Percentiles rank a stretch among this genome's conserved stretches.
Evolutionary conservation across 257 asterid genomes (phyloP).

Genomic region (Salvia hispanica): DNA sequence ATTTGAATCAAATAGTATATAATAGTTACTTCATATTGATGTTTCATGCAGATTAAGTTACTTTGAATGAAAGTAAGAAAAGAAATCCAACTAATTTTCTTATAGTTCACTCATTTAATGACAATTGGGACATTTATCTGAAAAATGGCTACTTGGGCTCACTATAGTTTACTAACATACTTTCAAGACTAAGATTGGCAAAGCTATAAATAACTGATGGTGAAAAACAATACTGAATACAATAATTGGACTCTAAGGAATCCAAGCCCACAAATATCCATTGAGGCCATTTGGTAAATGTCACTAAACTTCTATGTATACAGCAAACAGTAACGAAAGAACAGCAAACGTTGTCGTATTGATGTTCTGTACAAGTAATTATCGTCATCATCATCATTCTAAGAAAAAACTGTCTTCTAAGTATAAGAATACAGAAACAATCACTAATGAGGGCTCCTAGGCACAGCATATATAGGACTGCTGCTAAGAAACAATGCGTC

Average conservation of each 20-base stretch:
- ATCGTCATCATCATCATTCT: conserved; percentile 26
- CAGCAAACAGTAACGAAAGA: background rate
- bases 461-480: background rate
- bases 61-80: too few species aligned
- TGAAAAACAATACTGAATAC: too few species aligned
- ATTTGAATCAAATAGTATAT: too few species aligned
- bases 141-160: too few species aligned
- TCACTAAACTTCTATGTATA: background rate
- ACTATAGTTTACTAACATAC: too few species aligned
- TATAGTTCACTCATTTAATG: too few species aligned
- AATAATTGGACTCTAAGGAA: background rate
- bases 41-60: too few species aligned
- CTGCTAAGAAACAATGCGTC: background rate
- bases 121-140: too few species aligned
- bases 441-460: background rate
- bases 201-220: too few species aligned
- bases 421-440: conserved; percentile 26
- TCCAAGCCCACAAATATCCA: conserved; percentile 12
- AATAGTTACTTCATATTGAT: too few species aligned
- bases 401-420: conserved; percentile 19
- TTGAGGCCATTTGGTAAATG: background rate
- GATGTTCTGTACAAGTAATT: conserved; percentile 25
- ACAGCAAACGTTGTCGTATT: conserved; percentile 6
- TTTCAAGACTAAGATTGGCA: too few species aligned
- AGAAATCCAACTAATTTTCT: too few species aligned